Evolutionary conservation across 78 protist genomes (phyloP).

Genomic region (Cyanophora paradoxa): DNA sequence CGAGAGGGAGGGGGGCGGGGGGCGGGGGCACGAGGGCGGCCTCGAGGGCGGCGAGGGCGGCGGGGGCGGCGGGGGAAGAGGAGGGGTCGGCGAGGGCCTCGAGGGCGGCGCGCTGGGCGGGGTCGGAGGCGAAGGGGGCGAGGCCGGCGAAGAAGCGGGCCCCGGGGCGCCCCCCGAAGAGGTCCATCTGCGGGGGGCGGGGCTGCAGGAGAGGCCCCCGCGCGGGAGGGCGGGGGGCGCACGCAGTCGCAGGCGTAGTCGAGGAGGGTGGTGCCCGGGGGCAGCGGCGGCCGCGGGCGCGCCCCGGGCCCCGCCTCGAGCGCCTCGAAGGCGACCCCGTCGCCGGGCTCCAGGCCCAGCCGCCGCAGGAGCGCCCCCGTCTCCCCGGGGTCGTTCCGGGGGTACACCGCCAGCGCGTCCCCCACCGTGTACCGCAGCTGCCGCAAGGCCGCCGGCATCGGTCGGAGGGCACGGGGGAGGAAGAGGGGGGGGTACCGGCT

Average conservation of each 20-base stretch:
- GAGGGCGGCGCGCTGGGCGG: no score
- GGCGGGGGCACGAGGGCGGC: conserved; percentile 16
- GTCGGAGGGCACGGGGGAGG: no score
- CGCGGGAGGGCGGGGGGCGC: no score
- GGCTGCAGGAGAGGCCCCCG: no score
- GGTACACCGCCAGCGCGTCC: conserved; percentile 64
- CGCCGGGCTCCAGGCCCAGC: conserved; percentile 27
- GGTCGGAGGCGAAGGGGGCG: conserved; percentile 18
- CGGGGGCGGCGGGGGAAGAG: no score
- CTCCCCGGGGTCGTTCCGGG: conserved; percentile 30
- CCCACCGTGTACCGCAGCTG: conserved; percentile 44
- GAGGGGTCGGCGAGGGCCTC: no score
- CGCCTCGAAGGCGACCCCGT: no score
- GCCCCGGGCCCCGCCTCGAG: not conserved
- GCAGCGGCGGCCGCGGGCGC: not conserved
- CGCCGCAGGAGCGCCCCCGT: conserved; percentile 37
- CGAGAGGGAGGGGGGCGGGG: conserved; percentile 35
- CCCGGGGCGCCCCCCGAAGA: conserved; percentile 35
- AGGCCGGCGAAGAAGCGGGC: conserved; percentile 29
- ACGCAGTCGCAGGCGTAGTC: conserved; percentile 11
- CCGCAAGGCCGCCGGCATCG: not conserved
- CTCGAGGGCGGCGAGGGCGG: not conserved
- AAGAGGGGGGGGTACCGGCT: no score
- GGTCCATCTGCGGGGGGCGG: no score
- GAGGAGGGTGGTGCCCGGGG: not conserved